phyloP scores from a whole-genome alignment of 768 basidiomycete genomes.

The Cystofilobasidium bisporidii region DNA sequence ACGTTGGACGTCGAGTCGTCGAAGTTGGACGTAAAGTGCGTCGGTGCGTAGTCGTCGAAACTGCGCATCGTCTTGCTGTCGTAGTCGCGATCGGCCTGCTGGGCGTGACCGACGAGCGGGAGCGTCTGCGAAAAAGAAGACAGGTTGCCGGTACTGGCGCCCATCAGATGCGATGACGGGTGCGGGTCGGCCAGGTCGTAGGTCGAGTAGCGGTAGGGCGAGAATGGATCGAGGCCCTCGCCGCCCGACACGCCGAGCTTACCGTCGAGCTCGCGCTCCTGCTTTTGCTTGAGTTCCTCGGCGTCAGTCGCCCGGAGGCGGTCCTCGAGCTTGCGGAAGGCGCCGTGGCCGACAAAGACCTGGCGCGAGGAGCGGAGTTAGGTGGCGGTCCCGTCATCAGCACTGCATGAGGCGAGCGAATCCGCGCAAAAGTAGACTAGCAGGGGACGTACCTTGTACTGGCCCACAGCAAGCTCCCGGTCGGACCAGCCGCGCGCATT shows the following conservation, averaged over 20 bases:
- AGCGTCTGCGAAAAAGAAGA: constrained; percentile 58
- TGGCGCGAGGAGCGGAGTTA: constrained; percentile 39
- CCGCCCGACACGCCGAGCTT: constrained; percentile 54
- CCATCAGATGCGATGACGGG: constrained; percentile 36
- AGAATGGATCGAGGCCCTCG: constrained; percentile 61
- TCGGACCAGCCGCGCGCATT: constrained; percentile 49
- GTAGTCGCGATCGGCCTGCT: constrained; percentile 62
- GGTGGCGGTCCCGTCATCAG: neutral
- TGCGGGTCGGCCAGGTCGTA: constrained; percentile 47
- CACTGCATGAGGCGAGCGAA: too few relatives aligned
- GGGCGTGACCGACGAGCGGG: constrained; percentile 73
- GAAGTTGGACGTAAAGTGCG: constrained; percentile 63
- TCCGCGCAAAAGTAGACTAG: neutral
- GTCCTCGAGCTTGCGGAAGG: constrained; percentile 84
- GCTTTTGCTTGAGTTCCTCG: constrained; percentile 75
- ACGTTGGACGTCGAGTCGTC: constrained; percentile 72
- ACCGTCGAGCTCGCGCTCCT: constrained; percentile 54
- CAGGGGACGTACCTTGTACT: constrained; percentile 59
- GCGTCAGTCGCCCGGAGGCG: constrained; percentile 68
- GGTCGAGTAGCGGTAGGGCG: constrained; percentile 52
- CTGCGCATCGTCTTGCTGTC: constrained; percentile 62
- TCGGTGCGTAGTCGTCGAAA: constrained; percentile 62
- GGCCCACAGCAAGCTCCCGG: constrained; percentile 67
- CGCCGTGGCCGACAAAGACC: constrained; percentile 78
- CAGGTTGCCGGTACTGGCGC: constrained; percentile 32